These are phyloP conservation scores for Hypoxylon sp. DNA, from an alignment of 2,329 filamentous ascomycete genomes.

Conservation along the genomic window DNA sequence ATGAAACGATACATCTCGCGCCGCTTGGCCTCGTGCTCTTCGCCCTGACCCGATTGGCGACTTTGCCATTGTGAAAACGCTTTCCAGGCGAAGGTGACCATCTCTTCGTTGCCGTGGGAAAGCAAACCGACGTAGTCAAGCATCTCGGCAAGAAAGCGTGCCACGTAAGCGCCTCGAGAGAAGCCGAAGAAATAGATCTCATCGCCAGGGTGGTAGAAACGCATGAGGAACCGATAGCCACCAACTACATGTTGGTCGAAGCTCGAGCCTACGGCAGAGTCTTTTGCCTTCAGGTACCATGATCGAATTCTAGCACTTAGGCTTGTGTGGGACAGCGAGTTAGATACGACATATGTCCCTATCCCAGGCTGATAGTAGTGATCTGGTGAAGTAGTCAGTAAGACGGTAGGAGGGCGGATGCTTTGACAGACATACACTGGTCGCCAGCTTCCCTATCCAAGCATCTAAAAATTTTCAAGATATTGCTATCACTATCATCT, in stretches of 20 bases:
- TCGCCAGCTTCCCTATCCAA: constrained; percentile 72
- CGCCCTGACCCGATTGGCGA: constrained; percentile 61
- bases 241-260: constrained; percentile 88
- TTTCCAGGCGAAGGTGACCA: constrained; percentile 88
- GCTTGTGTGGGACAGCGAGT: constrained; percentile 69
- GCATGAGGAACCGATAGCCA: constrained; percentile 84
- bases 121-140: constrained; percentile 84
- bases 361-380: constrained; percentile 79
- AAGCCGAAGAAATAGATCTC: constrained; percentile 82
- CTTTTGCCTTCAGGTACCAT: constrained; percentile 80
- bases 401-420: neutral
- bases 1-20: constrained; percentile 79
- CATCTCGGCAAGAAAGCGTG: constrained; percentile 85
- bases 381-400: constrained; percentile 49
- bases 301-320: constrained; percentile 69
- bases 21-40: constrained; percentile 63
- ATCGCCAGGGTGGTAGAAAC: constrained; percentile 74
- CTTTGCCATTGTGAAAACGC: constrained; percentile 81
- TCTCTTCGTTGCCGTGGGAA: constrained; percentile 85
- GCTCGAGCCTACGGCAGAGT: constrained; percentile 82
- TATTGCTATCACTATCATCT: constrained; percentile 73
- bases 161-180: constrained; percentile 79
- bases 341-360: constrained; percentile 77
- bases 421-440: constrained; percentile 61
- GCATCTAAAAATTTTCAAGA: constrained; percentile 79